Conservation (phyloP, 1,284 basidiomycete species). For the Puccinia triticina region DNA sequence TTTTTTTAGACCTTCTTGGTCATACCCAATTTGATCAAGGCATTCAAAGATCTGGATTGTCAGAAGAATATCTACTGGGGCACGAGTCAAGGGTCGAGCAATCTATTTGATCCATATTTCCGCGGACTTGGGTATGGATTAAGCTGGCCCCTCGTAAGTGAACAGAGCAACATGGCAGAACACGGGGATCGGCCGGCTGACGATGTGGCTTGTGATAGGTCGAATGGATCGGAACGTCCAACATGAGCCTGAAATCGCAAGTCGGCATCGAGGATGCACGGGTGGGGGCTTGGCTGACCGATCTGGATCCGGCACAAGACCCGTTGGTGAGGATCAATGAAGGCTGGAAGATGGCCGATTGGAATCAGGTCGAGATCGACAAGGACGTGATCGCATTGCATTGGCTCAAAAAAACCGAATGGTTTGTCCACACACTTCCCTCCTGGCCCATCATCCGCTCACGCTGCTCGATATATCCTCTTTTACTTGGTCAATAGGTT, state of each 20-base stretch:
- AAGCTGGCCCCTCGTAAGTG: conserved; percentile 46
- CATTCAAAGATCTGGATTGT: conserved; percentile 39
- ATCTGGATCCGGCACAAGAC: conserved; percentile 14
- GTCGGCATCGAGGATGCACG: conserved; percentile 48
- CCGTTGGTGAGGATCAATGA: conserved; percentile 26
- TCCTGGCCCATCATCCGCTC: neutral
- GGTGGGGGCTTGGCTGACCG: conserved; percentile 40
- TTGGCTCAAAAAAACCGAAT: conserved; percentile 41
- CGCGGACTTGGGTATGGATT: conserved; percentile 37
- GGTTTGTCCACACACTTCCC: conserved; percentile 5
- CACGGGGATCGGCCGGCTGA: neutral
- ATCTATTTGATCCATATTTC: conserved; percentile 27
- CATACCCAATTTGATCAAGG: conserved; percentile 41
- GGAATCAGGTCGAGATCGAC: conserved; percentile 46
- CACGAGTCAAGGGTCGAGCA: conserved; percentile 45
- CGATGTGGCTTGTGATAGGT: neutral
- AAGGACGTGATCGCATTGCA: conserved; percentile 23
- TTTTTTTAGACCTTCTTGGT: conserved; percentile 32
- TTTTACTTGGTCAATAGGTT: conserved; percentile 14
- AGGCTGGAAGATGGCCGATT: conserved; percentile 48
- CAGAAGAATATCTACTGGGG: conserved; percentile 38
- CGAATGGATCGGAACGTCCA: conserved; percentile 44
- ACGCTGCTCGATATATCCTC: neutral
- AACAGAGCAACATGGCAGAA: neutral
- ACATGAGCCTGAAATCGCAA: conserved; percentile 40